Base-by-base conservation (phyloP, 108 stramenopile genomes). In the Skeletonema grethae region DNA sequence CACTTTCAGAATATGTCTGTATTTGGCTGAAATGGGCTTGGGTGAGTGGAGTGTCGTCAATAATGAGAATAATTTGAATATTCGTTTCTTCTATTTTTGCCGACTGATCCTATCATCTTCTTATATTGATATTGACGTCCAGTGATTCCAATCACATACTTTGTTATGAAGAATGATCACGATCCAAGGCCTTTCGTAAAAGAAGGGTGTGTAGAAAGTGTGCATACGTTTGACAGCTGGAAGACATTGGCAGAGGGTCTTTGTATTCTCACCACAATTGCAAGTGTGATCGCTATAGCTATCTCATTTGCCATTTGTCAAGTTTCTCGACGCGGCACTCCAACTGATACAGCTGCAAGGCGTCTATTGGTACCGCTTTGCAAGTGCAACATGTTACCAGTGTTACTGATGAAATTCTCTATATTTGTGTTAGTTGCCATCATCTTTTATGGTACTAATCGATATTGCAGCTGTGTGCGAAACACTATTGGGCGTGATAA, bases 301-400 rank as follows among this genome's bases (percentile, higher is more conserved):
- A 36, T 78, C 2, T 59, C 70, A 31, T n/a, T 31, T 18, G 57
- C 65, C 4, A 59, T 72, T 24, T 78, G 59, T 18, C 48, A 63
- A 12, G 56, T 78, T 18, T 70, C 69, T 12, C 65, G 64, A 15
- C 59, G 55, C 32, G 77, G 77, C 46, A 78, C 77, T 10, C 77
- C 77, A 24, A 62, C 65, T 8, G 70, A 71, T 57, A 71, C 58
- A 6, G 60, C 65, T 15, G 18, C 30, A 32, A 46, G 70, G 28
- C 61, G 65, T 16, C 46, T 41, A 25, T 56, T 78, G 38, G 35
- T 61, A 2, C 64, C 77, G 3, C 20, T 78, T 0, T 78, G 77
- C 63, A 78, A 78, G 53, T 71, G 24, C 41, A 60, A 70, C 8
- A 46, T 78, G 41, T 60, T 61, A 9, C 60, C 65, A 8, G 61